These are phyloP conservation scores for Podospora tetraspora DNA, from an alignment of 495 filamentous ascomycete genomes.

Conservation along the genomic window DNA sequence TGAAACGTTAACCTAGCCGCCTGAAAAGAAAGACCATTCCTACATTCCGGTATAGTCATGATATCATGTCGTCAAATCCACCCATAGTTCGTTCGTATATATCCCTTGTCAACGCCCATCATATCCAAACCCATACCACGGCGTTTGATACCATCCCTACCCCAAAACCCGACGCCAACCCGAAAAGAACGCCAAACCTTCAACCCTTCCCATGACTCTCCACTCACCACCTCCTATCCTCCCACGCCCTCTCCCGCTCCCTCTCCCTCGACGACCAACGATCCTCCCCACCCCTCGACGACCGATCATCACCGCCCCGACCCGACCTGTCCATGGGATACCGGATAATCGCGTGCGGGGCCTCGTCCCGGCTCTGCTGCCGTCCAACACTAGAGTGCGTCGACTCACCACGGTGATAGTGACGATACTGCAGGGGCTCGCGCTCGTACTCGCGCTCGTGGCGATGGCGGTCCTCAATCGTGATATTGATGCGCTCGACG, in stretches of 20 bases:
- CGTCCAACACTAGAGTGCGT: neutral
- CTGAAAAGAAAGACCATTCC: neutral
- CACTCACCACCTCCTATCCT: neutral
- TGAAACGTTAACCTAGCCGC: neutral
- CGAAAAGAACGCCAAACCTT: neutral
- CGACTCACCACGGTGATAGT: neutral
- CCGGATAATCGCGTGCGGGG: neutral
- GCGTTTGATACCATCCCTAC: neutral
- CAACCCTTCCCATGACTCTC: neutral
- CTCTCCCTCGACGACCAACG: neutral
- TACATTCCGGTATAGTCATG: neutral
- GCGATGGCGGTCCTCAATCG: neutral
- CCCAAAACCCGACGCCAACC: neutral
- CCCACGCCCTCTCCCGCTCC: neutral
- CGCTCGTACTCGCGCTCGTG: neutral
- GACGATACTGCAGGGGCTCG: neutral
- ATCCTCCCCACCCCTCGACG: neutral
- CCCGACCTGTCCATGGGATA: neutral
- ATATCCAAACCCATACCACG: neutral
- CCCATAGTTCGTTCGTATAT: neutral
- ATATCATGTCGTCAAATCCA: neutral
- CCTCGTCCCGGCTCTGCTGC: neutral
- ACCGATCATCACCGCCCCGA: neutral
- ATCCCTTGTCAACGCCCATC: neutral
- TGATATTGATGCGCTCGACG: neutral